Conservation (phyloP, 164 flowering plant genomes). For the Echeveria elegans region DNA sequence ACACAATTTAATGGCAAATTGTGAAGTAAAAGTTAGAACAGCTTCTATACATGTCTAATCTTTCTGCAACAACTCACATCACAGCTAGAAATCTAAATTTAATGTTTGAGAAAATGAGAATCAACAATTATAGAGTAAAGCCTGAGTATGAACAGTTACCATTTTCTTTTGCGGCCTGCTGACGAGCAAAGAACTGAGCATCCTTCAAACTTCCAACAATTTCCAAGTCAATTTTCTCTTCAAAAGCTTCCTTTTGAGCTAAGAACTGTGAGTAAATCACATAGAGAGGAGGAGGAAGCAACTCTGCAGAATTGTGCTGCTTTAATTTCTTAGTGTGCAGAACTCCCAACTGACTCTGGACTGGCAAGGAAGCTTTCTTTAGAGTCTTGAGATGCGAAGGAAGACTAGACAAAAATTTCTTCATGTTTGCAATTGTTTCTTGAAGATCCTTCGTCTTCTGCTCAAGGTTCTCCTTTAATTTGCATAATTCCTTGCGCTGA, state of each 20-base stretch:
- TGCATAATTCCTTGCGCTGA: conserved; percentile 90
- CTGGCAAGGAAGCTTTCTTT: conserved; percentile 95
- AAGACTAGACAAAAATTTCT: conserved; percentile 89
- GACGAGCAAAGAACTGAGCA: conserved; percentile 82
- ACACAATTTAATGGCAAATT: background rate
- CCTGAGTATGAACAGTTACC: conserved; percentile 28
- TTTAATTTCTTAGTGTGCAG: conserved; percentile 74
- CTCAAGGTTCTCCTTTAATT: conserved; percentile 60
- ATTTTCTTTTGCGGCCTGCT: conserved; percentile 61
- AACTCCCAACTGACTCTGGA: conserved; percentile 80
- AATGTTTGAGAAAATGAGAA: background rate
- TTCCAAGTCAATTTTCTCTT: conserved; percentile 77
- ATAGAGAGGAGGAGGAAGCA: conserved; percentile 93
- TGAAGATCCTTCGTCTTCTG: conserved; percentile 54
- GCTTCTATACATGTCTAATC: background rate
- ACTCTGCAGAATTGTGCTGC: conserved; percentile 77
- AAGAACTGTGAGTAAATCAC: conserved; percentile 78
- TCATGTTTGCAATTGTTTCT: conserved; percentile 70
- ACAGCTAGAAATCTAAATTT: background rate
- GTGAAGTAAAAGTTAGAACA: background rate
- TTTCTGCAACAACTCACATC: background rate
- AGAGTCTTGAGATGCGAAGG: conserved; percentile 94
- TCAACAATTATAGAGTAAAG: background rate
- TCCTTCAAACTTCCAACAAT: conserved; percentile 83
- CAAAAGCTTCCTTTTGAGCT: conserved; percentile 98